A percentile compares a stretch with the other conserved stretches of the same genome.
These are phyloP conservation scores for Hydnomerulius pinastri DNA, from an alignment of 768 basidiomycete species.

Conservation along the genomic window DNA sequence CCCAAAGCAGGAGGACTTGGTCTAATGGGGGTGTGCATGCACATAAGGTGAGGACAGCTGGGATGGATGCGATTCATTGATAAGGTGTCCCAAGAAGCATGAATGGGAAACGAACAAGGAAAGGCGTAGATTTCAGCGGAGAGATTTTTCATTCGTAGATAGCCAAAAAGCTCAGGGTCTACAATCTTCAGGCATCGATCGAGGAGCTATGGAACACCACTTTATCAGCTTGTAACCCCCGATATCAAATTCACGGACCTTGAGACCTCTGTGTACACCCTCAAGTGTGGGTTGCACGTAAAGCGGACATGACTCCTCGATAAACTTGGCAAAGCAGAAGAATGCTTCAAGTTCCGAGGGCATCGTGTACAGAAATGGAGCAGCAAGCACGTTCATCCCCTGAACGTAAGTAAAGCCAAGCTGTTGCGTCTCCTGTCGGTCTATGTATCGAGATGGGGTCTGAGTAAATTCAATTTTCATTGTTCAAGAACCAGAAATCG, in stretches of 20 bases:
- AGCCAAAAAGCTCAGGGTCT: slow-evolving; percentile 79
- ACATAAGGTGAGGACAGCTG: slow-evolving; percentile 92
- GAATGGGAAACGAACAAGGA: slow-evolving; percentile 64
- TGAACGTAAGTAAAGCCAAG: slow-evolving; percentile 96
- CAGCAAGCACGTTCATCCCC: slow-evolving; percentile 98
- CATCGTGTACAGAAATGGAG: slow-evolving; percentile 96
- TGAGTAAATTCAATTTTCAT: neutral
- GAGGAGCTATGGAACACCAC: slow-evolving; percentile 60
- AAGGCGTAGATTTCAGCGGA: slow-evolving; percentile 98
- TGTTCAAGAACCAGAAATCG: neutral
- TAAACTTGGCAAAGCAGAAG: slow-evolving; percentile 94
- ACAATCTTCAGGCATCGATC: slow-evolving; percentile 92
- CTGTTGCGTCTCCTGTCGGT: slow-evolving; percentile 74
- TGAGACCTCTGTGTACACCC: slow-evolving; percentile 92
- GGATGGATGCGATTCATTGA: slow-evolving; percentile 1
- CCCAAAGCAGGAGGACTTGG: slow-evolving; percentile 95
- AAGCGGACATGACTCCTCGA: slow-evolving; percentile 92
- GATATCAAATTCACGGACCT: slow-evolving; percentile 51
- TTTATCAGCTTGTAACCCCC: neutral
- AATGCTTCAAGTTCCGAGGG: slow-evolving; percentile 99
- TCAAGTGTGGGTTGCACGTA: slow-evolving; percentile 96
- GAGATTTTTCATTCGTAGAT: slow-evolving; percentile 87
- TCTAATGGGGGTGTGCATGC: slow-evolving; percentile 96
- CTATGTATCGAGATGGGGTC: slow-evolving; percentile 38
- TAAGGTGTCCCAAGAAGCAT: neutral